Conservation (phyloP, 495 filamentous ascomycete species). For the Penicillium arizonense region DNA sequence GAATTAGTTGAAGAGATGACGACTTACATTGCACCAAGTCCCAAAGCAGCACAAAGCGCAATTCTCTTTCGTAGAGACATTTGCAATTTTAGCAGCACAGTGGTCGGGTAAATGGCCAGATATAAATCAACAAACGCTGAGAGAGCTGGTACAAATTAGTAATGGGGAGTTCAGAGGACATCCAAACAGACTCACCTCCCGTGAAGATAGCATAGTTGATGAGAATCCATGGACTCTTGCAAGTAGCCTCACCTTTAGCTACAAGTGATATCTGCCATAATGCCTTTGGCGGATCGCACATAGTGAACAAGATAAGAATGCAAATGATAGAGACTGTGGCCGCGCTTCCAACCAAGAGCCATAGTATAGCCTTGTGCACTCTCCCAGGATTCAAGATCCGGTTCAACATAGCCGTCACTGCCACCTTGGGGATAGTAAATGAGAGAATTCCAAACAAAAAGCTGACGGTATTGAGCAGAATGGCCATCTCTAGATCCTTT, state of each 20-base stretch:
- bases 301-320: conserved; percentile 25
- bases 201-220: conserved; percentile 39
- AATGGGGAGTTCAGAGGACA: not conserved
- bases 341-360: conserved; percentile 12
- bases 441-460: conserved; percentile 28
- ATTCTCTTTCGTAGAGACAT: conserved; percentile 41
- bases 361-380: conserved; percentile 18
- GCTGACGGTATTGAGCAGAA: conserved; percentile 20
- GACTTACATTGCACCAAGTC: conserved; percentile 36
- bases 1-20: not conserved
- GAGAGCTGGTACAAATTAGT: conserved; percentile 15
- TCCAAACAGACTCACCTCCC: conserved; percentile 22
- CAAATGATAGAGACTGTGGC: conserved; percentile 16
- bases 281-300: conserved; percentile 22
- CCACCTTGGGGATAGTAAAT: conserved; percentile 28
- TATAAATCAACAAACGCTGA: conserved; percentile 37
- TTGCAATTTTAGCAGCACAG: conserved; percentile 32
- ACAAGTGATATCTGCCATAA: conserved; percentile 14
- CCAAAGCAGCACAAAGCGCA: conserved; percentile 33
- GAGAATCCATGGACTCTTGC: conserved; percentile 29
- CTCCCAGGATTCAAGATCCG: conserved; percentile 24
- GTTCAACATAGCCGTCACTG: conserved; percentile 26
- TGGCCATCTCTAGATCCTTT: conserved; percentile 14
- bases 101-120: conserved; percentile 33
- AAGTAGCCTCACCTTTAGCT: conserved; percentile 18